Percentiles rank a stretch among this genome's conserved stretches.
These are phyloP conservation scores for Fusarium solani-melongenae DNA, from an alignment of 2,329 filamentous ascomycete genomes.

Conservation along the genomic window DNA sequence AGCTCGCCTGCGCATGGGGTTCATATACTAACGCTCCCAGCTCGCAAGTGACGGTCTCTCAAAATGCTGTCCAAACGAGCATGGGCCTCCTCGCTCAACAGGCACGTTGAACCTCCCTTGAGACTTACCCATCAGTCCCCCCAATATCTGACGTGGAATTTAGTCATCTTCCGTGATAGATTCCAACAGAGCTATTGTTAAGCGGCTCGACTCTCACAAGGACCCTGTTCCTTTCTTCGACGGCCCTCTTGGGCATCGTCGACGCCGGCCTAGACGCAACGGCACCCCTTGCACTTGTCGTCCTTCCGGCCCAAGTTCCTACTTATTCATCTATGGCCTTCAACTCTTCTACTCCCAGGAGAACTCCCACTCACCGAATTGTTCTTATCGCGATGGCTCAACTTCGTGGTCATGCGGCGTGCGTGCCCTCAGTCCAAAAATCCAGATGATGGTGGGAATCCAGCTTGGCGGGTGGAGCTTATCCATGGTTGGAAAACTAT, in stretches of 20 bases:
- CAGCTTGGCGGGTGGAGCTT: background rate
- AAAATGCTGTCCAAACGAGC: background rate
- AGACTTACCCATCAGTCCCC: too few species aligned
- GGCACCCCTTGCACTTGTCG: background rate
- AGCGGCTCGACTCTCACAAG: background rate
- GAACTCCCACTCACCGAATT: background rate
- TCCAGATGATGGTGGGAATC: background rate
- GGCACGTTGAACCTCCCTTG: background rate
- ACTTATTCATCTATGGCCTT: constrained; percentile 20
- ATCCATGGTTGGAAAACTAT: background rate
- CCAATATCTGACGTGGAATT: background rate
- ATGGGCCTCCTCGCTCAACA: background rate
- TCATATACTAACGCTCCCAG: background rate
- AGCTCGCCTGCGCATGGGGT: fast-evolving
- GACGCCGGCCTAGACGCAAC: background rate
- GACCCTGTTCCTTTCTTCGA: too few species aligned
- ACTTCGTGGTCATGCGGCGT: background rate
- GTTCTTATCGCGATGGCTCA: background rate
- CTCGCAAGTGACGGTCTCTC: background rate
- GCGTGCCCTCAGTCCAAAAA: background rate
- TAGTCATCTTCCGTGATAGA: background rate
- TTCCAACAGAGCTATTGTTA: background rate
- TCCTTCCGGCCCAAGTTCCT: background rate
- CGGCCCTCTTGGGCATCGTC: background rate
- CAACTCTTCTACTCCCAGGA: background rate